phyloP scores from a whole-genome alignment of 1,139 yeast genomes.

The Yamadazyma diospyri region DNA sequence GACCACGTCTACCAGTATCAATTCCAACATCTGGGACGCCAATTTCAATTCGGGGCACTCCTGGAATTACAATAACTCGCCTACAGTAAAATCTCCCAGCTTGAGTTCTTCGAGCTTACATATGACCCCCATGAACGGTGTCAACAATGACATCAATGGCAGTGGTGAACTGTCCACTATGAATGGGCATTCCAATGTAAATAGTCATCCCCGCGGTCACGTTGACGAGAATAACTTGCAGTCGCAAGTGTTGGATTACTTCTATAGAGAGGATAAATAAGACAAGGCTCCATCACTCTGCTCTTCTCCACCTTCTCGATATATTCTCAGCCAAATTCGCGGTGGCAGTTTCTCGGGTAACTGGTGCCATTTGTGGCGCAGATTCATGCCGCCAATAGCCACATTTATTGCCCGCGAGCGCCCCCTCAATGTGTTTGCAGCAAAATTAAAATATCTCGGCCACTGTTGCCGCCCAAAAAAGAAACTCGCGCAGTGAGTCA shows the following conservation, averaged over 20 bases:
- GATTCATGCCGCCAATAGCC: no score
- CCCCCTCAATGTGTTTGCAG: no score
- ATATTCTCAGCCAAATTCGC: no score
- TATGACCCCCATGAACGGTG: background rate
- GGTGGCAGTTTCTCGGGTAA: no score
- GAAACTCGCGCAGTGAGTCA: conserved; percentile 1
- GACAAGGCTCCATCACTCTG: background rate
- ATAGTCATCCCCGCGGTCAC: background rate
- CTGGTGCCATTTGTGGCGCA: no score
- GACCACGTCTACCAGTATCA: conserved; percentile 5
- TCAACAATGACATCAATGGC: no score
- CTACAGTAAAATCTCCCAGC: background rate
- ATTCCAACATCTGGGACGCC: conserved; percentile 9
- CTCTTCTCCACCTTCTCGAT: background rate
- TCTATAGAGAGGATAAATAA: conserved; percentile 2
- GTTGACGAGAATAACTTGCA: background rate
- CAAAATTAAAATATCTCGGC: conserved; percentile 1
- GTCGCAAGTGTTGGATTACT: conserved; percentile 1
- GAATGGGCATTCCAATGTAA: background rate
- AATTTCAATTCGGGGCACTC: conserved; percentile 6
- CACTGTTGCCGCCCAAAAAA: conserved; percentile 5
- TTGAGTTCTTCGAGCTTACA: background rate
- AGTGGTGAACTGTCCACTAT: no score
- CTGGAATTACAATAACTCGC: conserved; percentile 3
- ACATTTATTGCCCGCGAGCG: no score